Conservation (phyloP, 352 stramenopile species). For the Phytophthora pinifolia region DNA sequence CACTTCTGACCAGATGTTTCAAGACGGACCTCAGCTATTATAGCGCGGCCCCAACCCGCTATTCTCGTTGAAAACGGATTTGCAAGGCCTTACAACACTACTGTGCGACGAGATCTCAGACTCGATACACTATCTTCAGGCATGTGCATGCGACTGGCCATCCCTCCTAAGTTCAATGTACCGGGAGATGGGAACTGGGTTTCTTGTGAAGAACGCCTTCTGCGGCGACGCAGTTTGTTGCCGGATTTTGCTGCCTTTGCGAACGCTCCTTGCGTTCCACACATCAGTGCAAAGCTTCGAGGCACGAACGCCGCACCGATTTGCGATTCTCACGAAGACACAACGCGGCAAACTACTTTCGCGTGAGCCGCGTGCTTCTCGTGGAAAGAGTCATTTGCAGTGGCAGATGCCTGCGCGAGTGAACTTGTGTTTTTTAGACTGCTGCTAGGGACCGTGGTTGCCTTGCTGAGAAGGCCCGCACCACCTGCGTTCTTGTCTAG, state of each 20-base stretch:
- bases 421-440: slow-evolving; percentile 1
- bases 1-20: slow-evolving; percentile 6
- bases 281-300: slow-evolving; percentile 21
- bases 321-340: slow-evolving; percentile 13
- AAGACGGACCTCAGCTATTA: slow-evolving; percentile 30
- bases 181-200: slow-evolving; percentile 9
- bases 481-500: neutral
- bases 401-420: too few species aligned
- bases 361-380: neutral
- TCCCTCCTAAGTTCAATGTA: slow-evolving; percentile 20
- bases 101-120: slow-evolving; percentile 1
- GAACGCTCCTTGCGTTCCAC: slow-evolving; percentile 2
- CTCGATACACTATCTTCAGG: neutral
- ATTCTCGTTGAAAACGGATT: neutral
- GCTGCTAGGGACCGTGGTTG: slow-evolving; percentile 1
- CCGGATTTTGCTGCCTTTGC: slow-evolving; percentile 2
- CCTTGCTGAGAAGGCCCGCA: slow-evolving; percentile 4
- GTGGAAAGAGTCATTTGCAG: too few species aligned
- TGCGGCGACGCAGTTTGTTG: too few species aligned
- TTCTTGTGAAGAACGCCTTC: too few species aligned
- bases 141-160: slow-evolving; percentile 9
- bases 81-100: neutral
- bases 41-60: neutral
- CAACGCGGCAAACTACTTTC: slow-evolving; percentile 25
- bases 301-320: slow-evolving; percentile 18